phyloP scores from a whole-genome alignment of 108 stramenopile genomes.

The Cafeteria roenbergensis region DNA sequence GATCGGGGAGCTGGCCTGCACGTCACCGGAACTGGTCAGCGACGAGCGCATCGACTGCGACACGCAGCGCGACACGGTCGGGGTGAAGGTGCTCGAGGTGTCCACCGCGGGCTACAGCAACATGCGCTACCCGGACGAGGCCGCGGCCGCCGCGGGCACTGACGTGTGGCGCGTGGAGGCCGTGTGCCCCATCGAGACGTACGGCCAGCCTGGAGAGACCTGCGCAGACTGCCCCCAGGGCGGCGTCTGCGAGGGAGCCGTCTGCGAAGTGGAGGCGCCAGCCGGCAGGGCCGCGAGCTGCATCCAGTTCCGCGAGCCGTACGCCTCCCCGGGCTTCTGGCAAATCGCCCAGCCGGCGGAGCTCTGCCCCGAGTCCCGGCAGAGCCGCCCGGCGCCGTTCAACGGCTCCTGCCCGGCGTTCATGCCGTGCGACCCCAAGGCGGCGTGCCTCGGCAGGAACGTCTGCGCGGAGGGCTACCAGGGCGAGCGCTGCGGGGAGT shows the following conservation, averaged over 20 bases:
- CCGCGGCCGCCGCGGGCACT: too few species aligned
- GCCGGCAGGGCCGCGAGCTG: too few species aligned
- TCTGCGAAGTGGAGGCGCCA: too few species aligned
- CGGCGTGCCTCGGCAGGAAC: slow-evolving; percentile 29
- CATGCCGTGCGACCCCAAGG: slow-evolving; percentile 17
- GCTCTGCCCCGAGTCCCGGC: neutral
- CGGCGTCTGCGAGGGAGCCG: too few species aligned
- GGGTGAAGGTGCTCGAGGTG: neutral
- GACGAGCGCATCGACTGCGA: neutral
- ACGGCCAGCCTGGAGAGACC: too few species aligned
- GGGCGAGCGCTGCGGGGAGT: slow-evolving; percentile 19
- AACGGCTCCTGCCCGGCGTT: slow-evolving; percentile 8
- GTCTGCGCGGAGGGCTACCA: slow-evolving; percentile 23
- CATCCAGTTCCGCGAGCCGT: neutral
- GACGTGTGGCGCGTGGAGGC: too few species aligned
- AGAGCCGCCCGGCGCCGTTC: neutral
- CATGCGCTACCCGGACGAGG: too few species aligned
- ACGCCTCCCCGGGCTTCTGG: neutral
- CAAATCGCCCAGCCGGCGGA: neutral
- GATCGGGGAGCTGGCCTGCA: neutral
- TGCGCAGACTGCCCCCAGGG: too few species aligned
- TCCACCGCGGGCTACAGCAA: neutral
- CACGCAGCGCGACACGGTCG: neutral
- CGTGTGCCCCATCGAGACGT: too few species aligned
- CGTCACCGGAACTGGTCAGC: neutral